A percentile compares a stretch with the other conserved stretches of the same genome.
phyloP scores from a whole-genome alignment of 129 eudicot species.

The Kitagawia praeruptora region DNA sequence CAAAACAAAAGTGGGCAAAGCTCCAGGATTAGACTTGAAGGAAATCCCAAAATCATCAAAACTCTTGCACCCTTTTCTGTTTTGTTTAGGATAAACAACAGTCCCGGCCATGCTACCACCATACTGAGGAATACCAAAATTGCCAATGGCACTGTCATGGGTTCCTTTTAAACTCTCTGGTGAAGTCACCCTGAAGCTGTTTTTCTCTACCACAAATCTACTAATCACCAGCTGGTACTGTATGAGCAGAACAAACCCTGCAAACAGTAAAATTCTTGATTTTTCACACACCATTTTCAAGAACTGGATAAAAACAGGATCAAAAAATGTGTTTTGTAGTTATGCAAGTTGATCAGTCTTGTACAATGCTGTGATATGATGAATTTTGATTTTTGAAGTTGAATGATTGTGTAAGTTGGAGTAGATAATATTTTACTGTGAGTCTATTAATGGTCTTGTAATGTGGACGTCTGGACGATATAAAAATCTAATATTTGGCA shows the following conservation, averaged over 20 bases:
- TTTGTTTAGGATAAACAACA: conserved; percentile 76
- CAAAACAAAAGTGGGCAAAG: conserved; percentile 71
- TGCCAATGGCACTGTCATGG: conserved; percentile 86
- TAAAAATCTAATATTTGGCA: background rate
- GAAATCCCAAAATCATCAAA: conserved; percentile 60
- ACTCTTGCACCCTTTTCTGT: conserved; percentile 60
- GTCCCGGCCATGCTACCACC: conserved; percentile 95
- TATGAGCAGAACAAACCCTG: conserved; percentile 34
- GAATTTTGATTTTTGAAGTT: background rate
- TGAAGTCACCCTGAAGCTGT: conserved; percentile 72
- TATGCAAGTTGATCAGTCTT: background rate
- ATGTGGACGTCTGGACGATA: background rate
- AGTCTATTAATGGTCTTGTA: background rate
- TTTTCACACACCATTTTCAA: conserved; percentile 23
- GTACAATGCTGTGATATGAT: background rate
- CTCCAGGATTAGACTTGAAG: conserved; percentile 72
- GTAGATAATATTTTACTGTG: background rate
- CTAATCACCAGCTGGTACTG: conserved; percentile 22
- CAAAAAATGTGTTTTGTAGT: background rate
- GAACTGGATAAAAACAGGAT: background rate
- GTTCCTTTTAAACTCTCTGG: conserved; percentile 67
- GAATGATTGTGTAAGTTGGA: background rate
- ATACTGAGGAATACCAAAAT: conserved; percentile 90
- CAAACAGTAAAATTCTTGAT: conserved; percentile 23
- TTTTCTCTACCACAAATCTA: conserved; percentile 73